These are phyloP conservation scores for Penicillium carneum DNA, from an alignment of 2,329 filamentous ascomycete species.

Conservation along the genomic window DNA sequence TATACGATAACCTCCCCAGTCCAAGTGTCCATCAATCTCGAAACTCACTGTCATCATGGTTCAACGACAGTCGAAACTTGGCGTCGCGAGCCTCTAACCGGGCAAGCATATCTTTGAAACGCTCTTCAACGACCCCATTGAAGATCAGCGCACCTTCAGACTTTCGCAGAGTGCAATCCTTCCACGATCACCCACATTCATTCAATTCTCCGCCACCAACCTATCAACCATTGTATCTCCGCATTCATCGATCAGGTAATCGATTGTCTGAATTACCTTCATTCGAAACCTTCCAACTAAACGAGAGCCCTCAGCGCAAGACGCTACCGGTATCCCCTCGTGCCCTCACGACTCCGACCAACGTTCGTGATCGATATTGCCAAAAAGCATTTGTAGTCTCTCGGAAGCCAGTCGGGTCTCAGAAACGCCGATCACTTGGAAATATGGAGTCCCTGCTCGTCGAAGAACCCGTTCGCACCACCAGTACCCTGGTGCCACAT, in stretches of 20 bases:
- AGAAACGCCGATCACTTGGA: slow-evolving; percentile 38
- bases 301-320: slow-evolving; percentile 36
- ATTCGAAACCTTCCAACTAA: slow-evolving; percentile 52
- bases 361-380: slow-evolving; percentile 29
- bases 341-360: slow-evolving; percentile 38
- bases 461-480: slow-evolving; percentile 29
- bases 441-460: slow-evolving; percentile 33
- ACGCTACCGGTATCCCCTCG: slow-evolving; percentile 43
- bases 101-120: slow-evolving; percentile 51
- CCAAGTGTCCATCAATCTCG: slow-evolving; percentile 41
- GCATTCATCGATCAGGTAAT: slow-evolving; percentile 55
- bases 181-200: slow-evolving; percentile 20
- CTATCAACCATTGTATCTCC: slow-evolving; percentile 57
- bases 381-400: slow-evolving; percentile 41
- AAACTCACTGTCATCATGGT: slow-evolving; percentile 51
- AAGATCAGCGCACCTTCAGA: slow-evolving; percentile 55
- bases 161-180: slow-evolving; percentile 49
- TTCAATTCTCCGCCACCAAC: slow-evolving; percentile 28
- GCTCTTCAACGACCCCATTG: slow-evolving; percentile 42
- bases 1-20: slow-evolving; percentile 52
- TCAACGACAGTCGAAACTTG: slow-evolving; percentile 49
- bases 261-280: slow-evolving; percentile 55
- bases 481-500: slow-evolving; percentile 42
- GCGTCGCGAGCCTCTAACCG: slow-evolving; percentile 51
- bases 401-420: slow-evolving; percentile 50